Evolutionary conservation across 179 eudicot genomes (phyloP), one percentile per base, ranked within the genome.

Genomic region (Silene coronaria): DNA sequence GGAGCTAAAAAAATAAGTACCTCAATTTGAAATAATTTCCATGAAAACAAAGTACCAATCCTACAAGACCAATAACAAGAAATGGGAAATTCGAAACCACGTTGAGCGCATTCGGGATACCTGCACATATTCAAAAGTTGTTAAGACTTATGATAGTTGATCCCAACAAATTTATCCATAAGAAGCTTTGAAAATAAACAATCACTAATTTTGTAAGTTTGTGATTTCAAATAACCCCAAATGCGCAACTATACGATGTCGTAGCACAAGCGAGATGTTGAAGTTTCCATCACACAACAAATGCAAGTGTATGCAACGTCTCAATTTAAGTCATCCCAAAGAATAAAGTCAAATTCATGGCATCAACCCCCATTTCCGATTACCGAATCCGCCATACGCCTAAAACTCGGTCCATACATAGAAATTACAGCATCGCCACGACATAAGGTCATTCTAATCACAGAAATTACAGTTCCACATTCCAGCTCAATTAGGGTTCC

Each of bases 31-130:
- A 90, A 79, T 86, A 90, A 80, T 94, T 89, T 71, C 87, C 81
- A 70, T 84, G 81, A 76, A 81, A 84, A 82, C 94, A 90, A 78
- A 94, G 91, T 62, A 92, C 73, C 71, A 94, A 89, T 67, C 98
- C 97, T 46, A 86, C 42, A 13, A 92, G 79, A 78, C 98, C 98
- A 78, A 92, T 80, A 59, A 94, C 80, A 64, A 92, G 81, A 81
- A 94, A 94, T 5, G 97, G 98, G 70, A 89, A 82, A 79, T 91
- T 94, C 74, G 98, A 94, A 70, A 92, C 75, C 71, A 94, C 98
- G 79, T 94, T 90, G 80, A 94, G 83, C 26, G 86, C 69, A 74
- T 94, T 94, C 2, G 98, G 96, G 82, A 94, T 90, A 69, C 98
- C 98, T 94, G 91, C 19, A 28, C 42, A 27, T 10, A 71, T 28